Conservation (phyloP, 2,329 filamentous ascomycete genomes). For the Xylariaceae sp. region DNA sequence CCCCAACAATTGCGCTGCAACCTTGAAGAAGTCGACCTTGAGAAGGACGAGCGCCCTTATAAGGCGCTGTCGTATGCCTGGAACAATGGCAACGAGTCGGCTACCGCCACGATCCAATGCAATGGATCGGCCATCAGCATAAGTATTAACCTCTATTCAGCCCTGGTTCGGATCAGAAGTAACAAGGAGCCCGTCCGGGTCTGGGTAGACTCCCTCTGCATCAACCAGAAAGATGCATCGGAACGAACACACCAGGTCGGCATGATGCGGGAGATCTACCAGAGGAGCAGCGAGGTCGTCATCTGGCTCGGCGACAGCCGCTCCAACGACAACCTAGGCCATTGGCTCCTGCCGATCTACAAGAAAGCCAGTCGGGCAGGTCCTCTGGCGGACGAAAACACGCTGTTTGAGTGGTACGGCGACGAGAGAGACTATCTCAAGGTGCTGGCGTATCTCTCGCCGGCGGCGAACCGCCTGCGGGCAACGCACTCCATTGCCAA, state of each 20-base stretch:
- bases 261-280: constrained; percentile 18
- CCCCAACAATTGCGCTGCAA: constrained; percentile 7
- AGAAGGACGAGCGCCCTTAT: constrained; percentile 3
- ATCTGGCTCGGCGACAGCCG: constrained; percentile 17
- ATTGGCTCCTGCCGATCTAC: constrained; percentile 1
- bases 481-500: background rate
- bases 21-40: constrained; percentile 7
- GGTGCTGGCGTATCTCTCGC: constrained; percentile 8
- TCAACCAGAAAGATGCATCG: constrained; percentile 14
- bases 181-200: constrained; percentile 5
- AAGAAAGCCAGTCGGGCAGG: background rate
- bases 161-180: constrained; percentile 8
- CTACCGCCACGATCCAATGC: constrained; percentile 8
- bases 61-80: constrained; percentile 16
- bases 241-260: constrained; percentile 14
- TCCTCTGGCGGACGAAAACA: background rate
- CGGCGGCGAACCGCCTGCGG: background rate
- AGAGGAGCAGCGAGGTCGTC: constrained; percentile 11
- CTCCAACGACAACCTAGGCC: constrained; percentile 8
- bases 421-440: constrained; percentile 10
- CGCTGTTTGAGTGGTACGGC: constrained; percentile 10
- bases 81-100: constrained; percentile 6
- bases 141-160: constrained; percentile 12
- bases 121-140: constrained; percentile 9
- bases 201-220: constrained; percentile 18